phyloP scores from a whole-genome alignment of 1,284 basidiomycete genomes.

The Cryptococcus sp. region DNA sequence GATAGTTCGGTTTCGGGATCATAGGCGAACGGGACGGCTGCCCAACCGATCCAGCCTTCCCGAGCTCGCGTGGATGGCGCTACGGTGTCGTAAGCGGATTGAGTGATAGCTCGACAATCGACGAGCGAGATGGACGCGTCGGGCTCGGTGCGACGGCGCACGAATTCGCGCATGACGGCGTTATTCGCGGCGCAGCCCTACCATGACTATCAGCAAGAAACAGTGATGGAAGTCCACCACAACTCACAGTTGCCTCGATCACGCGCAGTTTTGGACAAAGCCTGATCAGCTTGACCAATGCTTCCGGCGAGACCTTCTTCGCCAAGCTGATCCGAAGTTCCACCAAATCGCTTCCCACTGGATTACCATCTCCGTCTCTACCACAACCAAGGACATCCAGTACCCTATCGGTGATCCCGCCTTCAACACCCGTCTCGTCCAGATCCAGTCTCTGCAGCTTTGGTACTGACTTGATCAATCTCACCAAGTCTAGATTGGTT shows the following conservation, averaged over 20 bases:
- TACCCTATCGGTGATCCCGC: conserved; percentile 71
- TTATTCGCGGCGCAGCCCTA: conserved; percentile 69
- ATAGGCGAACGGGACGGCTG: conserved; percentile 56
- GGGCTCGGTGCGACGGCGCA: conserved; percentile 59
- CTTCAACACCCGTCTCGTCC: conserved; percentile 65
- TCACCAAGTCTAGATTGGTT: conserved; percentile 47
- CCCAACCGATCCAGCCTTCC: conserved; percentile 68
- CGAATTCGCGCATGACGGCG: conserved; percentile 67
- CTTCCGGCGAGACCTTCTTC: conserved; percentile 63
- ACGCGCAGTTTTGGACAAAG: conserved; percentile 64
- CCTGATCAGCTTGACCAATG: conserved; percentile 65
- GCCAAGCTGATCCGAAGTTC: conserved; percentile 74
- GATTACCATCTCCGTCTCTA: conserved; percentile 9
- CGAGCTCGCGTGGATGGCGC: conserved; percentile 63
- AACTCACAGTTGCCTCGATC: conserved; percentile 67
- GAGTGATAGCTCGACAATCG: conserved; percentile 72
- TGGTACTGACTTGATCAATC: conserved; percentile 69
- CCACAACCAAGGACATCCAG: conserved; percentile 62
- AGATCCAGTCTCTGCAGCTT: conserved; percentile 75
- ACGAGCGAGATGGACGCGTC: conserved; percentile 60
- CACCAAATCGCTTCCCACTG: conserved; percentile 64
- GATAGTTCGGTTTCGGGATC: conserved; percentile 38
- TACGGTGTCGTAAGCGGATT: conserved; percentile 61
- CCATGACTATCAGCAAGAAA: background rate
- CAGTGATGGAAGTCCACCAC: background rate